Percentiles rank a stretch among this genome's conserved stretches.
phyloP scores from a whole-genome alignment of 192 early-diverging fungal genomes.

The Lobosporangium transversale region DNA sequence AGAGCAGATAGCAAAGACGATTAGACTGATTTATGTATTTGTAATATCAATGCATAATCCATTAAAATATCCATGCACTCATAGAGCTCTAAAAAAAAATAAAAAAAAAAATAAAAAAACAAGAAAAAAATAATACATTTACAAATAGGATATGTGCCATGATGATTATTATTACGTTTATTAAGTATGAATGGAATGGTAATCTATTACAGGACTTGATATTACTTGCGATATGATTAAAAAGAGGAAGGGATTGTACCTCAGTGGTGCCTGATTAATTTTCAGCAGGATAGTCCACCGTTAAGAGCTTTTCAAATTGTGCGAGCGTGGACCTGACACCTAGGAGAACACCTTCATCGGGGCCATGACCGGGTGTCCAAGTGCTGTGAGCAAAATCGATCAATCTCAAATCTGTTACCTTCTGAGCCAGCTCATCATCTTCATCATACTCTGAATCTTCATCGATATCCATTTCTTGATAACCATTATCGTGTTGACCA shows the following conservation, averaged over 20 bases:
- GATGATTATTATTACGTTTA: too few relatives aligned
- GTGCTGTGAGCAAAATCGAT: slow-evolving; percentile 94
- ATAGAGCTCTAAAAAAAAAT: too few relatives aligned
- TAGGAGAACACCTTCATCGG: slow-evolving; percentile 74
- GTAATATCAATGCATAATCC: too few relatives aligned
- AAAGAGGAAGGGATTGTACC: not conserved
- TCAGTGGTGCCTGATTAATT: not conserved
- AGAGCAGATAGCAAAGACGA: too few relatives aligned
- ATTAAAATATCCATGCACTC: too few relatives aligned
- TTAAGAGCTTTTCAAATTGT: slow-evolving; percentile 61
- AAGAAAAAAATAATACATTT: too few relatives aligned
- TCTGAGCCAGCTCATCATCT: slow-evolving; percentile 45
- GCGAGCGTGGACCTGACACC: slow-evolving; percentile 70
- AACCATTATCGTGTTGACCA: slow-evolving; percentile 25
- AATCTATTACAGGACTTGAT: too few relatives aligned
- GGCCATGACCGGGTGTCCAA: slow-evolving; percentile 68
- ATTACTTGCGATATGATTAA: too few relatives aligned
- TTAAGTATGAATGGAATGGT: not conserved
- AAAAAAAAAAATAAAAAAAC: too few relatives aligned
- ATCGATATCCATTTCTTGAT: slow-evolving; percentile 23
- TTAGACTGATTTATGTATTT: too few relatives aligned
- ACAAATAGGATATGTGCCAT: too few relatives aligned
- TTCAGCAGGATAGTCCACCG: slow-evolving; percentile 25
- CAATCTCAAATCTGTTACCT: slow-evolving; percentile 71
- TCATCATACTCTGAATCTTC: slow-evolving; percentile 46